Evolutionary conservation across 768 basidiomycete species (phyloP).

Genomic region (Agrocybe praecox): DNA sequence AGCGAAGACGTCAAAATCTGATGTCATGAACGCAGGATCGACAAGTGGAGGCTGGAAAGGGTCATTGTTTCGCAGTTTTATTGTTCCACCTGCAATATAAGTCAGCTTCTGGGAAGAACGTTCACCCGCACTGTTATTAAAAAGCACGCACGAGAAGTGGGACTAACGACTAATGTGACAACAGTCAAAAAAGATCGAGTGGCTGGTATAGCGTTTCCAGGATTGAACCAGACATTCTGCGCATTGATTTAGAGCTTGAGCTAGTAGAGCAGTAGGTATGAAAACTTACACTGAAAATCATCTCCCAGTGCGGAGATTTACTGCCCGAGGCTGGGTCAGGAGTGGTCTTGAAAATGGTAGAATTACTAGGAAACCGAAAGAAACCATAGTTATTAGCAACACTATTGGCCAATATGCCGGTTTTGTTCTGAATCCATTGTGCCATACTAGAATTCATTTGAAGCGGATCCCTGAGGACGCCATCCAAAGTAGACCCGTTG

Average conservation of each 20-base stretch:
- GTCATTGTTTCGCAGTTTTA: conserved; percentile 40
- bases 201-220: conserved; percentile 16
- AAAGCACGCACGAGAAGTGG: conserved; percentile 37
- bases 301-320: conserved; percentile 32
- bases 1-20: conserved; percentile 6
- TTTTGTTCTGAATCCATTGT: conserved; percentile 27
- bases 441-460: conserved; percentile 5
- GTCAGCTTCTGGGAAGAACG: not conserved
- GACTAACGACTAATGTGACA: conserved; percentile 28
- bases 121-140: not conserved
- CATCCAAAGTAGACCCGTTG: conserved; percentile 1
- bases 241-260: not conserved
- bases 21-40: conserved; percentile 46
- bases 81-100: conserved; percentile 29
- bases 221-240: conserved; percentile 19
- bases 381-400: conserved; percentile 22
- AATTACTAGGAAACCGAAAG: conserved; percentile 23
- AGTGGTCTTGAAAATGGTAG: conserved; percentile 16
- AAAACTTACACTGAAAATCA: conserved; percentile 29
- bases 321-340: conserved; percentile 32
- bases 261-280: not conserved
- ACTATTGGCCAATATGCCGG: conserved; percentile 23
- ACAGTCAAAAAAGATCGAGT: conserved; percentile 35
- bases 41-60: conserved; percentile 50
- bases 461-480: not conserved